Conservation (phyloP, 108 stramenopile genomes). For the Pelagomonas calceolata region DNA sequence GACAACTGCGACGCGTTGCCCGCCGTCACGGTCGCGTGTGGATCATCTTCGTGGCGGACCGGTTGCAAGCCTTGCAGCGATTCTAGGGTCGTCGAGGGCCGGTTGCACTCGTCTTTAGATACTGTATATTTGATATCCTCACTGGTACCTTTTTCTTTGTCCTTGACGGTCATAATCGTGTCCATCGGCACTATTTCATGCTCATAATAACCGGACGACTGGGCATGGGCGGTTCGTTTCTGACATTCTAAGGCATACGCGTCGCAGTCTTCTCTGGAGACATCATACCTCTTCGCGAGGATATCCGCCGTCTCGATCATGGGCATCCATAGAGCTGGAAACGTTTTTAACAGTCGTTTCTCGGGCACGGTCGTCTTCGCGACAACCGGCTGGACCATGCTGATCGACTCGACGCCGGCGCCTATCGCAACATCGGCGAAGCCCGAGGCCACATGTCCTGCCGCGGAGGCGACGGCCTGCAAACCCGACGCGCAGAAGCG, state of each 20-base stretch:
- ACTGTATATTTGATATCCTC: constrained; percentile 11
- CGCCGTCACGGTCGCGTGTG: constrained; percentile 24
- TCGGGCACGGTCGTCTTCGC: constrained; percentile 21
- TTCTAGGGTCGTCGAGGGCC: constrained; percentile 21
- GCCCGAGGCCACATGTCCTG: constrained; percentile 31
- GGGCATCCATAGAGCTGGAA: constrained; percentile 25
- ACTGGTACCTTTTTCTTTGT: constrained; percentile 21
- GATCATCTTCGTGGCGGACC: constrained; percentile 6
- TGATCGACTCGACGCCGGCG: constrained; percentile 40
- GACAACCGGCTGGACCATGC: constrained; percentile 23
- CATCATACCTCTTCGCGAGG: constrained; percentile 26
- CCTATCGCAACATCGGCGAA: constrained; percentile 29
- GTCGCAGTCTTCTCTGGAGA: constrained; percentile 32
- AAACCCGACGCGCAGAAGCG: constrained; percentile 45
- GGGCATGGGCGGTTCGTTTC: constrained; percentile 22
- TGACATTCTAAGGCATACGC: constrained; percentile 25
- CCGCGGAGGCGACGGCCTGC: constrained; percentile 38
- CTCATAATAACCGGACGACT: constrained; percentile 28
- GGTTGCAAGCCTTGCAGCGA: constrained; percentile 13
- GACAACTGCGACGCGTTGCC: constrained; percentile 32
- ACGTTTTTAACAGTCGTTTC: constrained; percentile 16
- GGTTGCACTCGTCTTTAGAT: constrained; percentile 34
- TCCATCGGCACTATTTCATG: constrained; percentile 40
- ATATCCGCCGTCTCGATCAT: constrained; percentile 42
- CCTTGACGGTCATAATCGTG: constrained; percentile 15